Percentiles rank a stretch among this genome's conserved stretches.
phyloP scores from a whole-genome alignment of 2,329 filamentous ascomycete genomes.

The Escovopsis sp. region DNA sequence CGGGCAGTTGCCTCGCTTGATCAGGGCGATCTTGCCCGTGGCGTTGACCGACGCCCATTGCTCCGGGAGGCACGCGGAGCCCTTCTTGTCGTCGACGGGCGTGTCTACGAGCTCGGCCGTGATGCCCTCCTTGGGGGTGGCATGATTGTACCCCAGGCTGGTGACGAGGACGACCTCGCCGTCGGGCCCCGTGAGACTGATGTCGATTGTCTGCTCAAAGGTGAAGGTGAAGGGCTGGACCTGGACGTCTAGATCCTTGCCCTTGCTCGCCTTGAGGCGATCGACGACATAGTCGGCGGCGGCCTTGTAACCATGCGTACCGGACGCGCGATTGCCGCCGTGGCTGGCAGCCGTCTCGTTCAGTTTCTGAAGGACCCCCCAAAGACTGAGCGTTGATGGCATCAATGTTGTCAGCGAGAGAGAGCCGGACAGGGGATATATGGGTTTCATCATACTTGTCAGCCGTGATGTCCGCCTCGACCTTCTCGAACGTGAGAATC shows the following conservation, averaged over 20 bases:
- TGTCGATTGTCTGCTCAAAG: slow-evolving; percentile 27
- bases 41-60: slow-evolving; percentile 28
- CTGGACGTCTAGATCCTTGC: slow-evolving; percentile 27
- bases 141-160: slow-evolving; percentile 30
- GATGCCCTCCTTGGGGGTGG: slow-evolving; percentile 25
- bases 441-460: no score
- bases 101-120: slow-evolving; percentile 19
- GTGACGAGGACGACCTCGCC: slow-evolving; percentile 28
- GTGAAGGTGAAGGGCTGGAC: slow-evolving; percentile 33
- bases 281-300: slow-evolving; percentile 42
- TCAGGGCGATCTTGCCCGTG: slow-evolving; percentile 26
- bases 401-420: no score
- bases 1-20: slow-evolving; percentile 30
- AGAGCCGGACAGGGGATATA: no score
- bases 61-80: slow-evolving; percentile 24
- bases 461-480: slow-evolving; percentile 23
- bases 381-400: slow-evolving; percentile 23
- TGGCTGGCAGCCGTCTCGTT: slow-evolving; percentile 39
- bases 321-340: slow-evolving; percentile 45
- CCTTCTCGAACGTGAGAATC: slow-evolving; percentile 23
- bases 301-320: slow-evolving; percentile 42
- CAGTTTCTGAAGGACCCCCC: slow-evolving; percentile 37
- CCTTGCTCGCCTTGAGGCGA: slow-evolving; percentile 24
- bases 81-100: slow-evolving; percentile 21
- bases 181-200: slow-evolving; percentile 29